A percentile compares a stretch with the other conserved stretches of the same genome.
Conservation (phyloP, 495 filamentous ascomycete genomes). For the Oleoguttula mirabilis region DNA sequence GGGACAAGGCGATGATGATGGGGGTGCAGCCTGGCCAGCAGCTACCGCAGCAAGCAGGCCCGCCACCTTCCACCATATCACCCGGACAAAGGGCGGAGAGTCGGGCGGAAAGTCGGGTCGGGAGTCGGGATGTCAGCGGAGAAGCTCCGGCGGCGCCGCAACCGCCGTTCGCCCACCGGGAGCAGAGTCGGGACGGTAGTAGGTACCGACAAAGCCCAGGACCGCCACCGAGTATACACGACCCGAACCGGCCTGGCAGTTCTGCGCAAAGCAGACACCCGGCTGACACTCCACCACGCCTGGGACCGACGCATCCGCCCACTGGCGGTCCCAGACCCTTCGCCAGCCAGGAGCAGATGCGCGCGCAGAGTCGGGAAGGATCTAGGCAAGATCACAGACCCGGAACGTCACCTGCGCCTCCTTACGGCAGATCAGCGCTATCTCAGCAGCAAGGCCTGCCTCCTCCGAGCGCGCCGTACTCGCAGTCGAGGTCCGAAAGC, state of each 20-base stretch:
- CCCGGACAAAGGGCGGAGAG: background rate
- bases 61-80: background rate
- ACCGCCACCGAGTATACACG: slow-evolving; percentile 16
- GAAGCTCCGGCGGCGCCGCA: slow-evolving; percentile 8
- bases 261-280: slow-evolving; percentile 1
- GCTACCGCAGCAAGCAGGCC: slow-evolving; percentile 7
- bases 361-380: slow-evolving; percentile 9
- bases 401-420: slow-evolving; percentile 10
- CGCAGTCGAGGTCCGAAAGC: background rate
- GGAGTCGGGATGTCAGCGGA: background rate
- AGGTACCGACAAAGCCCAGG: slow-evolving; percentile 14
- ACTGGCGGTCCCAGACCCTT: slow-evolving; percentile 9
- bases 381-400: slow-evolving; percentile 3
- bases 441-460: slow-evolving; percentile 1
- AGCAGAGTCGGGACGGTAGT: slow-evolving; percentile 12
- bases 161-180: slow-evolving; percentile 15
- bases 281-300: no score
- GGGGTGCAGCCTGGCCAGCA: slow-evolving; percentile 34
- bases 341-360: slow-evolving; percentile 18
- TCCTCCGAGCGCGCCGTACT: background rate
- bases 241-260: background rate
- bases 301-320: background rate
- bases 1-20: slow-evolving; percentile 59
- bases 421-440: background rate
- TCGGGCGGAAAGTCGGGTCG: slow-evolving; percentile 3